Conservation (phyloP, 1,284 basidiomycete species). For the Amylostereum areolatum region DNA sequence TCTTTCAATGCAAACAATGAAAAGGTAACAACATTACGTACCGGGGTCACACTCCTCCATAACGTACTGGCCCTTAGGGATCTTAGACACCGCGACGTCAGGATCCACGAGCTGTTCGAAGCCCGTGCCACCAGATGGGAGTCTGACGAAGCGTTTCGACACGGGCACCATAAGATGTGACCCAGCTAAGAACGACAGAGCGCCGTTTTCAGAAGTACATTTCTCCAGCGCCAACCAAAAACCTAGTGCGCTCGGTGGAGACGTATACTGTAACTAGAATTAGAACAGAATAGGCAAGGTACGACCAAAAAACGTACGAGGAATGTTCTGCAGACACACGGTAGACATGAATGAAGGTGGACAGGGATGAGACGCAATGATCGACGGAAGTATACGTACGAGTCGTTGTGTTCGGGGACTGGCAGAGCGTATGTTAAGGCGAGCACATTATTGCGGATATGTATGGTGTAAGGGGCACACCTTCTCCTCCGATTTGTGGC, state of each 20-base stretch:
- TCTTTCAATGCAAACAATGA: not conserved
- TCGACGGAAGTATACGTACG: constrained; percentile 43
- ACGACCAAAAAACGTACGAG: constrained; percentile 38
- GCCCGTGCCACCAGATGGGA: constrained; percentile 68
- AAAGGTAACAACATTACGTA: constrained; percentile 19
- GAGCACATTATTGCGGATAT: constrained; percentile 1
- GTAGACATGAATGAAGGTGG: not conserved
- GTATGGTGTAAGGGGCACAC: constrained; percentile 32
- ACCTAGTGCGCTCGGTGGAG: constrained; percentile 87
- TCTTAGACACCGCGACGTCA: constrained; percentile 34
- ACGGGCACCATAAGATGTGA: constrained; percentile 74
- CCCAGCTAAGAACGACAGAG: constrained; percentile 88
- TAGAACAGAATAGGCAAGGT: not conserved
- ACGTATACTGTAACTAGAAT: constrained; percentile 66
- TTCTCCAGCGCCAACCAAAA: constrained; percentile 95
- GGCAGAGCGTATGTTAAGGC: not conserved
- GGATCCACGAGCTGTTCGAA: constrained; percentile 59
- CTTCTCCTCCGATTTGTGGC: constrained; percentile 82
- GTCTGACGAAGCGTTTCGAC: constrained; percentile 78
- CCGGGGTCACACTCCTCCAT: constrained; percentile 76
- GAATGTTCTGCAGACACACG: constrained; percentile 50
- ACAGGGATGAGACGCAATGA: not conserved
- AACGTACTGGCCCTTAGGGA: constrained; percentile 51
- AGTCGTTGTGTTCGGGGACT: constrained; percentile 80
- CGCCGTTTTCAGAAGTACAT: constrained; percentile 82